phyloP scores from a whole-genome alignment of 192 early-diverging fungal species.

The Coemansia erecta region DNA sequence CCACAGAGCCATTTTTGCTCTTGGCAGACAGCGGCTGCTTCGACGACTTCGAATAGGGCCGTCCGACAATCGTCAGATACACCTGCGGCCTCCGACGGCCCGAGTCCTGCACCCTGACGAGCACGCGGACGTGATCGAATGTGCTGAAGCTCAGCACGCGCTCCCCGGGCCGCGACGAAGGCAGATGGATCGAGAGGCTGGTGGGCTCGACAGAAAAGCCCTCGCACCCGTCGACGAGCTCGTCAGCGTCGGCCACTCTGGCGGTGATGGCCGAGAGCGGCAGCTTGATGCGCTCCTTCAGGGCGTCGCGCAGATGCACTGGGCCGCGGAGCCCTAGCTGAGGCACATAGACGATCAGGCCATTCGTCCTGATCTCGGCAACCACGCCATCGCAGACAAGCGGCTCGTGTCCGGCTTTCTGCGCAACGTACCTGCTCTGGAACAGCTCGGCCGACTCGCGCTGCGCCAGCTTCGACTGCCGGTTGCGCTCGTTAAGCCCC shows the following conservation, averaged over 20 bases:
- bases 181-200: conserved; percentile 24
- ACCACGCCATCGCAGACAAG: conserved; percentile 65
- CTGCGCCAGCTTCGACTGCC: conserved; percentile 75
- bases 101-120: conserved; percentile 58
- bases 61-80: conserved; percentile 63
- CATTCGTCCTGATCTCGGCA: conserved; percentile 69
- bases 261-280: conserved; percentile 62
- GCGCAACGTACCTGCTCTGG: conserved; percentile 66
- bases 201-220: conserved; percentile 47
- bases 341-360: conserved; percentile 53
- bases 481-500: conserved; percentile 67
- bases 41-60: conserved; percentile 6
- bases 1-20: background rate
- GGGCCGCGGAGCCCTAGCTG: conserved; percentile 68
- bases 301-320: conserved; percentile 63
- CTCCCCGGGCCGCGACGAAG: conserved; percentile 19
- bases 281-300: conserved; percentile 51
- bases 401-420: conserved; percentile 41
- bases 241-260: conserved; percentile 39
- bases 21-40: conserved; percentile 3
- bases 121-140: conserved; percentile 66
- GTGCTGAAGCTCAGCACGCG: conserved; percentile 52
- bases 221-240: conserved; percentile 53
- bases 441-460: conserved; percentile 78
- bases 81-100: conserved; percentile 62